Evolutionary conservation across 2,329 filamentous ascomycete genomes (phyloP), one percentile per base, ranked within the genome.

Genomic region (Talaromyces sp.): DNA sequence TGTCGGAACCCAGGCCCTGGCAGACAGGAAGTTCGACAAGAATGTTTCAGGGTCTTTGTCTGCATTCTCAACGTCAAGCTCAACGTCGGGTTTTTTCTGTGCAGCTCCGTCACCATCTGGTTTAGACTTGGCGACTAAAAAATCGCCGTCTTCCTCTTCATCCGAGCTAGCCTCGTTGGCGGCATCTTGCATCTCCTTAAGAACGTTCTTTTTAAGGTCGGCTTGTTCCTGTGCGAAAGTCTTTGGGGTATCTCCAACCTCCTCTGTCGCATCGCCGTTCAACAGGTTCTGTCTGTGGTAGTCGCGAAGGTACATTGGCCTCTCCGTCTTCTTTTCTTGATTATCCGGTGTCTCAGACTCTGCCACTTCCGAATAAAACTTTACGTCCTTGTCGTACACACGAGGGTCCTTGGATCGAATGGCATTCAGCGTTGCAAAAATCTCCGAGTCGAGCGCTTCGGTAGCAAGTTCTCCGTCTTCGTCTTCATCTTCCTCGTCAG

Each of bases 231-330:
- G 87, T 9, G 85, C 86, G 73, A 96, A 97, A 9, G 93, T 96
- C 75, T 82, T 84, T 2, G 86, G 85, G 2, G 77, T 66, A 11
- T 81, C 80, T 5, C 82, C 80, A 16, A 78, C 76, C 7, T 85
- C 82, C 14, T 88, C 84, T 18, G 85, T 81, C 16, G 87, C 85
- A 1, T 81, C 84, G 39, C 91, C 92, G 42, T 86, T 86, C 63
- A 98, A 75, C n/a, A 96, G 82, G 70, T 93, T 96, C 75, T 95
- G 86, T 66, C 93, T 88, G 72, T 99, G 95, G 76, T 97, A 99
- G 76, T 99, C 92, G 68, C 86, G 86, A 61, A 99, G 81, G 65
- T 86, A 91, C 79, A 99, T 87, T 1, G 93, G 88, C 79, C 96
- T 96, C 66, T 95, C 87, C 7, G 21, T 57, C 73, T 89, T 88